Evolutionary conservation across 176 grass and related monocot species (phyloP).

Genomic region (Stipa capillata): DNA sequence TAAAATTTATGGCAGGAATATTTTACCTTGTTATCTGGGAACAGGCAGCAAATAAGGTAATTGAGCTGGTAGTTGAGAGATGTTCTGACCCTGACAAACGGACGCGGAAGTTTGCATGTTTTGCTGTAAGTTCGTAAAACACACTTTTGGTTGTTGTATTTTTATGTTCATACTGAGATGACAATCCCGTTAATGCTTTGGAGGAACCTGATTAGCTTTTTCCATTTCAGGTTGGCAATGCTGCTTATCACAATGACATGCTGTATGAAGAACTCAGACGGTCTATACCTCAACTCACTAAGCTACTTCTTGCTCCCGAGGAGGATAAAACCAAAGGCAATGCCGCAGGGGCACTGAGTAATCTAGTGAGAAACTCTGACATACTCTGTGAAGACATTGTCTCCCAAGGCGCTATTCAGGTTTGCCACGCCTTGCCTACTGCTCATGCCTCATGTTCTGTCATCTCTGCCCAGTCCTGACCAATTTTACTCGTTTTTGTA

Average conservation of each 20-base stretch:
- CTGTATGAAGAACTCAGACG: constrained; percentile 71
- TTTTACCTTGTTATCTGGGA: constrained; percentile 14
- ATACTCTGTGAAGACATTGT: constrained; percentile 63
- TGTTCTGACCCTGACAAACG: constrained; percentile 90
- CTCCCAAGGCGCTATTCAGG: constrained; percentile 76
- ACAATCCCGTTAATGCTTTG: neutral
- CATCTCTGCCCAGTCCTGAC: neutral
- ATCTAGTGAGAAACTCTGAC: constrained; percentile 69
- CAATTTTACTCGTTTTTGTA: too few relatives aligned
- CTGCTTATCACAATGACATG: constrained; percentile 91
- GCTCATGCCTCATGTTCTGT: neutral
- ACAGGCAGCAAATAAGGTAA: constrained; percentile 61
- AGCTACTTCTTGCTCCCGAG: constrained; percentile 63
- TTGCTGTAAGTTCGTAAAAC: constrained; percentile 60
- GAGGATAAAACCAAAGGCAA: constrained; percentile 98
- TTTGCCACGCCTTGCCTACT: constrained; percentile 2
- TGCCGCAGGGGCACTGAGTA: constrained; percentile 89
- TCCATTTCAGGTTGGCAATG: constrained; percentile 75
- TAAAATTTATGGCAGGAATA: constrained; percentile 1
- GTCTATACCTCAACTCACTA: constrained; percentile 79
- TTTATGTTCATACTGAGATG: neutral
- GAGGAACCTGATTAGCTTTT: neutral
- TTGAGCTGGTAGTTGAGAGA: constrained; percentile 85
- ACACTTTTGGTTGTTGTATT: neutral
- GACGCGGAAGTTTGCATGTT: constrained; percentile 93